Evolutionary conservation across 805 yeast genomes (phyloP), one percentile per base, ranked within the genome.

Genomic region (Saccharomycopsis sp.): DNA sequence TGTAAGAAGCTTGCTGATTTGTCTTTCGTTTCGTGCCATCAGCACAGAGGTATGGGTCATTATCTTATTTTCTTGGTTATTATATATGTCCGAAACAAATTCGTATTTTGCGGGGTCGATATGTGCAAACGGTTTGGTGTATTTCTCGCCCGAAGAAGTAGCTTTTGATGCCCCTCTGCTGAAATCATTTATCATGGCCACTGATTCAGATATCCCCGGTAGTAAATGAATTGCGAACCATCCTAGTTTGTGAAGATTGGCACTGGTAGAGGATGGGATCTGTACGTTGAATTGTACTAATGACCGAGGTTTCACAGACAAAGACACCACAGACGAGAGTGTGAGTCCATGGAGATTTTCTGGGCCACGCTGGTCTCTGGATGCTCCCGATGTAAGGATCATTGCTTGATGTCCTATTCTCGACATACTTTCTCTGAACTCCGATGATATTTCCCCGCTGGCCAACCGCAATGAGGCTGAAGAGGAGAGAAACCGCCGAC

Each of bases 261-360:
- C 73, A 0, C 96, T 85, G 0, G 98, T 92, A 35, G 85, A 78
- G 3, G 97, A 89, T 0, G 98, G 98, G 14, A 84, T 73, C 70
- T 89, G 96, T 44, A 93, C 74, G 69, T 93, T 93, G 74, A 93
- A 92, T 66, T 89, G 94, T 0, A 93, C 67, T 56, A 92, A 71
- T 1, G 97, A 96, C 14, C 76, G 76, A 0, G 97, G 97, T 53
- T 78, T 75, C 29, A 91, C 80, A 0, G 96, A 84, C 14, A 93
- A 73, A 0, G 97, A 91, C 12, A 89, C 82, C 51, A 91, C 89
- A 0, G 97, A 89, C 1, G 97, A 87, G 1, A 93, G 74, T 0
- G 97, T 90, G 76, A 89, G 82, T 0, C 97, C 97, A 70, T 79
- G 86, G 44, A 77, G 59, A 29, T 63, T 51, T 2, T 62, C 47